A percentile compares a stretch with the other conserved stretches of the same genome.
These are phyloP conservation scores for Elsinoe necatrix DNA, from an alignment of 2,329 filamentous ascomycete species.

Conservation along the genomic window DNA sequence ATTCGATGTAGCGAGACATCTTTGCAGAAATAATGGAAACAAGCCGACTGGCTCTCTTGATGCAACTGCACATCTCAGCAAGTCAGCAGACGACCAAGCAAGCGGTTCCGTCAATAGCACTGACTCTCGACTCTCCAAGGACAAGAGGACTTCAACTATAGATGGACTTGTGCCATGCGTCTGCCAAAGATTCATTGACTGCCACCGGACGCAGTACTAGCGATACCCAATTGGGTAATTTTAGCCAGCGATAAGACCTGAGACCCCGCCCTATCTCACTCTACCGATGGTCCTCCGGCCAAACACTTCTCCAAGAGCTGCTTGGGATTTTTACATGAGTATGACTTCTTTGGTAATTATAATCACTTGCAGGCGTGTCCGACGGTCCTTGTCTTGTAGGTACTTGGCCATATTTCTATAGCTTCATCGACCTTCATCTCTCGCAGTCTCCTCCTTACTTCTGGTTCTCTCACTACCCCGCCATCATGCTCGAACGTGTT, in stretches of 20 bases:
- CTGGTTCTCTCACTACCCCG: background rate
- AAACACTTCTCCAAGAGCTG: background rate
- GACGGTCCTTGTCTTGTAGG: background rate
- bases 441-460: conserved; percentile 15
- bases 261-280: conserved; percentile 2
- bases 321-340: background rate
- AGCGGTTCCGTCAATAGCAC: no score
- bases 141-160: no score
- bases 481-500: conserved; percentile 55
- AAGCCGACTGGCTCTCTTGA: no score
- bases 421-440: background rate
- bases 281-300: background rate
- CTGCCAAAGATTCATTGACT: no score
- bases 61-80: no score
- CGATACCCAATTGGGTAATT: background rate
- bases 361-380: background rate
- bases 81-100: no score
- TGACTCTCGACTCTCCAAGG: no score
- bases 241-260: conserved; percentile 2
- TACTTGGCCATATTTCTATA: background rate
- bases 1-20: no score
- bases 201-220: background rate
- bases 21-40: no score
- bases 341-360: conserved; percentile 8
- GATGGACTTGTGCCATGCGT: no score